Base-by-base conservation (phyloP, 768 basidiomycete species). In the Suillus americanus region DNA sequence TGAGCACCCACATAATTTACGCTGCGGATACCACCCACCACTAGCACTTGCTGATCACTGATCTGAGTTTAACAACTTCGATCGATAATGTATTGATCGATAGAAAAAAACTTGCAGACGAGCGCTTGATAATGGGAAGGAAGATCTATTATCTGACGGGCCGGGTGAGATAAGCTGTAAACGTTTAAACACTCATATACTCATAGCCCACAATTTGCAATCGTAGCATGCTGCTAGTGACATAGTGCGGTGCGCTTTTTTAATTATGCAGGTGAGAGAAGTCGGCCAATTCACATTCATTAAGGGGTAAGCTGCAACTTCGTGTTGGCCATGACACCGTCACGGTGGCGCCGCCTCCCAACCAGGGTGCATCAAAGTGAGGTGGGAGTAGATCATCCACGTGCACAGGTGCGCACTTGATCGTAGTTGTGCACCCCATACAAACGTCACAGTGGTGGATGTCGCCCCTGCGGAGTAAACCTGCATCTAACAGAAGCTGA, bases 301-400 rank as follows among this genome's bases (percentile, higher is more conserved):
- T 57, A 38, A 40, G 25, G 38, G 33, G 12, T 13, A 33, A 35
- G 20, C 25, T 18, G 56, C 18, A 28, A 28, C 57, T 41, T 59
- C 57, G 40, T 41, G 57, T 59, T 59, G 18, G 57, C 40, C 38
- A 40, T 57, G 38, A 57, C 37, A 57, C 56, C 40, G 25, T 45
- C 43, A 10, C 43, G 8, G 43, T 50, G 40, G 18, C 38, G 57
- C 18, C 40, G 10, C 25, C 25, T 28, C 10, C 37, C 56, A 40
- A 59, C 56, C 25, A 59, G 25, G 33, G 38, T 28, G 25, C 18
- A 28, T 59, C 38, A 59, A 56, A 1, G 23, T 56, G 14, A 3
- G n/a, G 37, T 16, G 14, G 35, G 14, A 25, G 6, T 35, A 40
- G 56, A 40, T 20, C 18, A 40, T 57, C 25, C 38, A 25, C 35